phyloP scores from a whole-genome alignment of 164 flowering plant genomes.

The Vitis vinifera region ASM3070453v1 NC_081806.1:6396501-6397000 shows the following conservation, averaged over 20 bases:
- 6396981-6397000: no score
- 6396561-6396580: constrained; percentile 40
- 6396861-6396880: not conserved
- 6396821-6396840: no score
- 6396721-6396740: not conserved
- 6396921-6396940: not conserved
- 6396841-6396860: no score
- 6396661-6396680: not conserved
- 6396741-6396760: not conserved
- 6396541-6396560: constrained; percentile 53
- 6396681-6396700: not conserved
- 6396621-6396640: not conserved
- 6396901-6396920: not conserved
- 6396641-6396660: not conserved
- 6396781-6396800: no score
- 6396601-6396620: constrained; percentile 75
- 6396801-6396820: no score
- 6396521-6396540: constrained; percentile 38
- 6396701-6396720: not conserved
- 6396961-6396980: not conserved
- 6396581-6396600: constrained; percentile 55
- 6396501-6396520: not conserved
- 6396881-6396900: not conserved
- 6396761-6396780: no score
- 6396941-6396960: not conserved